phyloP scores from a whole-genome alignment of 2,329 filamentous ascomycete species.

The Monosporascus sp. region DNA sequence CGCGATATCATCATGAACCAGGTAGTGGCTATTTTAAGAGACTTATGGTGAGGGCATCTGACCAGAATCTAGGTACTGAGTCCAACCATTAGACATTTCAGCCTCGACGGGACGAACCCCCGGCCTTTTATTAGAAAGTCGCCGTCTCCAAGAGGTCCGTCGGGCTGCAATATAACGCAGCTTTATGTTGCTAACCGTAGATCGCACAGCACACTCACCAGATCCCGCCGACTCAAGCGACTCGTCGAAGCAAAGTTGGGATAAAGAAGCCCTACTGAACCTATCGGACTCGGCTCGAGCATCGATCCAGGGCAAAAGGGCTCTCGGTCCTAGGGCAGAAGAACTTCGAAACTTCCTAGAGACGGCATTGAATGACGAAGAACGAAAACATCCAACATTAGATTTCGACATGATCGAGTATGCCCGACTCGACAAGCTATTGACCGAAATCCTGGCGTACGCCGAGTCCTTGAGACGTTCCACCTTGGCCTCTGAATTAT shows the following conservation, averaged over 20 bases:
- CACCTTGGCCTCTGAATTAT: constrained; percentile 20
- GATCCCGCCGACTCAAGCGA: constrained; percentile 11
- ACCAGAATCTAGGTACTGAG: constrained; percentile 19
- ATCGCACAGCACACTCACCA: constrained; percentile 7
- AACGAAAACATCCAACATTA: constrained; percentile 25
- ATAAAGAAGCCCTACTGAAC: constrained; percentile 23
- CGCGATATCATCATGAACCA: constrained; percentile 22
- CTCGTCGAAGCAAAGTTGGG: constrained; percentile 13
- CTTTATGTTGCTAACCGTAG: not conserved
- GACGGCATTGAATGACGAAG: constrained; percentile 33
- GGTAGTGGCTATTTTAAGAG: constrained; percentile 6
- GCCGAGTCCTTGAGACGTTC: constrained; percentile 31
- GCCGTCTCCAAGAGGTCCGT: constrained; percentile 17
- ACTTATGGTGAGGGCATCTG: not conserved
- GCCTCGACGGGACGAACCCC: constrained; percentile 18
- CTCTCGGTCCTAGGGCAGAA: constrained; percentile 27
- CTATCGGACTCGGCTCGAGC: constrained; percentile 38
- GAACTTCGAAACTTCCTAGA: constrained; percentile 35
- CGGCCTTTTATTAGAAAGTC: constrained; percentile 15
- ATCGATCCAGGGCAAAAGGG: constrained; percentile 26
- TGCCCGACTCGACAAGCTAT: constrained; percentile 28
- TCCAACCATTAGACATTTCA: constrained; percentile 23
- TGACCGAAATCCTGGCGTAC: constrained; percentile 38
- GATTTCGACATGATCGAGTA: constrained; percentile 33
- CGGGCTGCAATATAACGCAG: not conserved